Evolutionary conservation across 306 rosid genomes (phyloP).

Genomic region (Canavalia gladiata): DNA sequence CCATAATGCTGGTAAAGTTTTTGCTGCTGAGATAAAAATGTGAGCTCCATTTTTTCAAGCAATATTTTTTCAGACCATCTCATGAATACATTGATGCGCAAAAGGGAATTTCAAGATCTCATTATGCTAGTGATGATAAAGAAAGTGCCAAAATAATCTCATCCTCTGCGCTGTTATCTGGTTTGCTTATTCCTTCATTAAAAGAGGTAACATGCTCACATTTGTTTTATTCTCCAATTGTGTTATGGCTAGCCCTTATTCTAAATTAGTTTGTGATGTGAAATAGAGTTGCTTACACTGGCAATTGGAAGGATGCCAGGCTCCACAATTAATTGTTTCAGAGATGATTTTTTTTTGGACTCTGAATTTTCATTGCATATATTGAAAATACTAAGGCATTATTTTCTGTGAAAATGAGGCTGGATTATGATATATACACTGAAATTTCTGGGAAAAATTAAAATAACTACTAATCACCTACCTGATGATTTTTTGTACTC

Average conservation of each 20-base stretch:
- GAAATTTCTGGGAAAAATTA: neutral
- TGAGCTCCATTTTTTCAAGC: slow-evolving; percentile 22
- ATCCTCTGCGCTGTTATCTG: slow-evolving; percentile 72
- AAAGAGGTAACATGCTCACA: slow-evolving; percentile 71
- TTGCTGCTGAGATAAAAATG: slow-evolving; percentile 27
- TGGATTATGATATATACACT: neutral
- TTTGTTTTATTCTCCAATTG: neutral
- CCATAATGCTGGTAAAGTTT: slow-evolving; percentile 31
- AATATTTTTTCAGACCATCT: slow-evolving; percentile 63
- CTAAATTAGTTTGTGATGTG: slow-evolving; percentile 10
- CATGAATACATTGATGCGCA: slow-evolving; percentile 65
- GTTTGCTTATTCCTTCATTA: slow-evolving; percentile 79
- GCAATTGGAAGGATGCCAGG: slow-evolving; percentile 2
- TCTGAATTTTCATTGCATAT: neutral
- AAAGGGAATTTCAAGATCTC: slow-evolving; percentile 67
- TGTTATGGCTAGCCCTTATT: slow-evolving; percentile 12
- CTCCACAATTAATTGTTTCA: neutral
- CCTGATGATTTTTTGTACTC: neutral
- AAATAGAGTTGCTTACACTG: slow-evolving; percentile 26
- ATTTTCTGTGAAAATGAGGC: neutral
- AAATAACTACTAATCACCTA: neutral
- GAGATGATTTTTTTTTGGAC: slow-evolving; percentile 4
- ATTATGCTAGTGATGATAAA: slow-evolving; percentile 65
- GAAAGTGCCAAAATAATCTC: slow-evolving; percentile 67
- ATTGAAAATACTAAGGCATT: neutral